phyloP scores from a whole-genome alignment of 441 rosid genomes.

The Theobroma grandiflorum region DNA sequence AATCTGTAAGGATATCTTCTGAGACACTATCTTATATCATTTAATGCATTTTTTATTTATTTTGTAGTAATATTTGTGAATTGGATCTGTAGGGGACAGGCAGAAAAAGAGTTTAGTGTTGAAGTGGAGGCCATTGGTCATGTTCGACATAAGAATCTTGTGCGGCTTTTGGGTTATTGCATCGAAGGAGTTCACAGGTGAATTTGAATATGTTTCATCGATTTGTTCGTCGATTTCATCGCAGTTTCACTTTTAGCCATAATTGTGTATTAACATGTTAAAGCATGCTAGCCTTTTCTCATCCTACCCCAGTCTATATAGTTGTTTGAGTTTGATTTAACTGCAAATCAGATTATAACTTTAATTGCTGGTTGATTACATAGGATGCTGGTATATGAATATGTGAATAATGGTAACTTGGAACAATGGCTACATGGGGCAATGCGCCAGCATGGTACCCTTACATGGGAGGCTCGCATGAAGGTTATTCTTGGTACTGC shows the following conservation, averaged over 20 bases:
- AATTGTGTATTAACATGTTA: neutral
- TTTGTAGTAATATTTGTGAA: conserved; percentile 21
- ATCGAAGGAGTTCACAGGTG: conserved; percentile 94
- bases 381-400: conserved; percentile 85
- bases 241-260: conserved; percentile 3
- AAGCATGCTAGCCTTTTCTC: neutral
- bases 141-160: conserved; percentile 96
- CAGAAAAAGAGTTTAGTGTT: conserved; percentile 90
- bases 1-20: conserved; percentile 69
- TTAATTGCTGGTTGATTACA: conserved; percentile 1
- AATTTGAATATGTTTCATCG: conserved; percentile 22
- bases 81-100: conserved; percentile 74
- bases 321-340: conserved; percentile 15
- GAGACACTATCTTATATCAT: conserved; percentile 12
- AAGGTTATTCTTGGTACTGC: conserved; percentile 77
- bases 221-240: neutral
- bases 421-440: conserved; percentile 85
- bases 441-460: conserved; percentile 57
- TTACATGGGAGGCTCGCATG: conserved; percentile 86
- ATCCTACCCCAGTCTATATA: neutral
- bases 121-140: conserved; percentile 99
- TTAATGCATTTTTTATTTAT: conserved; percentile 15
- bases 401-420: conserved; percentile 82
- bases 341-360: conserved; percentile 21
- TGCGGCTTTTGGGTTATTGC: conserved; percentile 89